Base-by-base conservation (phyloP, 2,329 filamentous ascomycete genomes). In the Sclerotinia glacialis region DNA sequence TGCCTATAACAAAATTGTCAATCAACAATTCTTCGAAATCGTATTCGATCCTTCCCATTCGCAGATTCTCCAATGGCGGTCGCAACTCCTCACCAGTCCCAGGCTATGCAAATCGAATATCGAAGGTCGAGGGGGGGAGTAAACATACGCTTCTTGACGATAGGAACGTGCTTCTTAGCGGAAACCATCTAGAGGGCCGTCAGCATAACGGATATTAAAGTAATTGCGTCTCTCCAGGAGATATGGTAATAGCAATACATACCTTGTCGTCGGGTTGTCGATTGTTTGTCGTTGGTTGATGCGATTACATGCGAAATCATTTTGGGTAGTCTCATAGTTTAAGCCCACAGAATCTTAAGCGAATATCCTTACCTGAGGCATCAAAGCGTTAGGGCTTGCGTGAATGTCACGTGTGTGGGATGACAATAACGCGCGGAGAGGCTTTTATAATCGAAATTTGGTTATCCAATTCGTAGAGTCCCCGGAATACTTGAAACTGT, bases 141-240 rank as follows among this genome's bases (percentile, higher is more conserved):
- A 75, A 78, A 93, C 92, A 80, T 94, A 96, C 93, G 93, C 93
- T 99, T 99, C 92, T 99, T 99, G 80, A 99, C 92, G 88, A 99
- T 99, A 79, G 93, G 90, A 81, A 98, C 89, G 85, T 98, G 95
- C 88, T 96, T 96, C 91, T 96, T 96, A 84, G 94, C 91, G 90
- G 93, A 88, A 87, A 94, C 93, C 95, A 98, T 98, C 93, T 94
- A 52, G 72, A 75, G 72, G 55, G 74, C 55, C 31, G 50, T 49
- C 49, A 64, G 63, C 60, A 68, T 46, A 28, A 66, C 37, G 26
- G n/a, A 2, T 14, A 52, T 44, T 60, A 8, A 56, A 5, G 3
- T 47, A 11, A 64, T 46, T 55, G 14, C 50, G 40, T 47, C 58
- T 61, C 44, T 47, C 44, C 28, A 49, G 44, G 44, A 61, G 44